These are phyloP conservation scores for Cyanodermella asteris DNA, from an alignment of 2,329 filamentous ascomycete genomes.

Conservation along the genomic window DNA sequence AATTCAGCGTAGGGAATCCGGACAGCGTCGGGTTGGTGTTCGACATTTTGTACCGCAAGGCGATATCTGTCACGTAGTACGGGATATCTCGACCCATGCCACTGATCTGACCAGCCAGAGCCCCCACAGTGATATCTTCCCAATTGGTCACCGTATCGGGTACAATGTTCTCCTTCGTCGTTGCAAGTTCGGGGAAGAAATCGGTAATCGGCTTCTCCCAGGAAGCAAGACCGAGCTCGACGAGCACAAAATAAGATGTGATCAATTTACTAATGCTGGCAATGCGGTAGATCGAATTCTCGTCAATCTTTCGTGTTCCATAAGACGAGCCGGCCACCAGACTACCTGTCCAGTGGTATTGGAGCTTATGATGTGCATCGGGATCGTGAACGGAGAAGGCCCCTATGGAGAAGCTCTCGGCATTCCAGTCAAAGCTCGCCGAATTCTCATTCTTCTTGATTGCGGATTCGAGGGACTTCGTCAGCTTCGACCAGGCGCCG, in stretches of 20 bases:
- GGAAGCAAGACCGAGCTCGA: conserved; percentile 2
- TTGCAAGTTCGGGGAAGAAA: conserved; percentile 2
- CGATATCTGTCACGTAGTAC: too few relatives aligned
- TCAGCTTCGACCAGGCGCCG: conserved; percentile 3
- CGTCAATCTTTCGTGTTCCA: conserved; percentile 3
- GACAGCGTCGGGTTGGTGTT: too few relatives aligned
- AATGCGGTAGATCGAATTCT: conserved; percentile 19
- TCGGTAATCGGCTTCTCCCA: conserved; percentile 5
- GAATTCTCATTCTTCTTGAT: background rate
- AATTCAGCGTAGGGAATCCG: too few relatives aligned
- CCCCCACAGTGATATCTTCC: conserved; percentile 21
- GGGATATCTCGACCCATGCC: conserved; percentile 20
- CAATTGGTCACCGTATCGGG: conserved; percentile 10
- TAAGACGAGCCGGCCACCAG: conserved; percentile 2
- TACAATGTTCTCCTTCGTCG: background rate
- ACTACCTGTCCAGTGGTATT: conserved; percentile 4
- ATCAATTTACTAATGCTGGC: conserved; percentile 12
- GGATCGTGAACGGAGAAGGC: conserved; percentile 4
- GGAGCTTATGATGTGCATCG: conserved; percentile 1
- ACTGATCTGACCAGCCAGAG: conserved; percentile 20
- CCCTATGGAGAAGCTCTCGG: conserved; percentile 4
- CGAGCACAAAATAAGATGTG: conserved; percentile 3
- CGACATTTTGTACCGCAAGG: too few relatives aligned
- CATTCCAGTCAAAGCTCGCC: background rate
- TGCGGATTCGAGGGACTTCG: conserved; percentile 1